These are phyloP conservation scores for Onygenales sp. DNA, from an alignment of 2,329 filamentous ascomycete genomes.

Conservation along the genomic window DNA sequence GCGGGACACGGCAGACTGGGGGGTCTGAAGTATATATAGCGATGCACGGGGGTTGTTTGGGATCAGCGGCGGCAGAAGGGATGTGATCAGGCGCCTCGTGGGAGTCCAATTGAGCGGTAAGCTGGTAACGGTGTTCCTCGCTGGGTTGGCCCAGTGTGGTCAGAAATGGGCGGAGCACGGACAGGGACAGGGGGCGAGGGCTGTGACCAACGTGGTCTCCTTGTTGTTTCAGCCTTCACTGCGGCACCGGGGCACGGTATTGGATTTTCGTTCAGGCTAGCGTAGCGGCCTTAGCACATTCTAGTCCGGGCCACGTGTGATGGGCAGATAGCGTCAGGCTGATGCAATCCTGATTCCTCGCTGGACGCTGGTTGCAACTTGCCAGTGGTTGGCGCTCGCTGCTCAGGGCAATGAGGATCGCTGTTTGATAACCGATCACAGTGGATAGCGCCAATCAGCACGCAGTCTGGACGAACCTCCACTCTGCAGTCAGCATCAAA, in stretches of 20 bases:
- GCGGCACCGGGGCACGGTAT: not conserved
- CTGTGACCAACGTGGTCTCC: not conserved
- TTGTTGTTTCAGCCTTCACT: conserved; percentile 2
- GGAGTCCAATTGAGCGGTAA: not conserved
- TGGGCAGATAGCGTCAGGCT: not conserved
- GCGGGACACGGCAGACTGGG: not conserved
- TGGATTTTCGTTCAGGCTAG: not conserved
- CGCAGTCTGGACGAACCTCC: too few species aligned
- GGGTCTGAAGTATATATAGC: conserved; percentile 1
- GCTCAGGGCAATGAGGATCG: too few species aligned
- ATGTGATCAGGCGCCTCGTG: not conserved
- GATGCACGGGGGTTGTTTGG: not conserved
- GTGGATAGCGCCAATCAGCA: too few species aligned
- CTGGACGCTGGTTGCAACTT: too few species aligned
- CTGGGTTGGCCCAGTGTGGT: not conserved
- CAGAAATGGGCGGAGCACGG: not conserved
- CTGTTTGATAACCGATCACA: too few species aligned
- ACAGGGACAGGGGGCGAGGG: not conserved
- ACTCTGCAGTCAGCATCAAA: too few species aligned
- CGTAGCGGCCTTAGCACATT: not conserved
- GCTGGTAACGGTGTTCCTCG: not conserved
- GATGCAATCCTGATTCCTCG: too few species aligned
- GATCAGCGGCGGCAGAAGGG: not conserved
- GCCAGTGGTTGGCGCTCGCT: too few species aligned
- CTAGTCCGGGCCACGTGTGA: not conserved